phyloP scores from a whole-genome alignment of 169 alveolate genomes.

The Condylostoma magnum region DNA sequence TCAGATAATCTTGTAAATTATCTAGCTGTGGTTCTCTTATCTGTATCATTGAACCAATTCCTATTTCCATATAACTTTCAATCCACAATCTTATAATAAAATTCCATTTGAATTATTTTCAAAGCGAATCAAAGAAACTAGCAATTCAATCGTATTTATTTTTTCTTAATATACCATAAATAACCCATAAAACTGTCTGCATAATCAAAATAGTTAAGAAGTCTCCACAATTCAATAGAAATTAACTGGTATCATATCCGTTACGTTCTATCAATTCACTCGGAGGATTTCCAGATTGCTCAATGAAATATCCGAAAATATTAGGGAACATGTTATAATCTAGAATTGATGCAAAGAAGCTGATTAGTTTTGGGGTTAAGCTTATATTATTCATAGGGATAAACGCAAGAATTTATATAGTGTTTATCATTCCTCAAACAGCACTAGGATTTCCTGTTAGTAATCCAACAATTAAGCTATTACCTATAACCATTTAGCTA shows the following conservation, averaged over 20 bases:
- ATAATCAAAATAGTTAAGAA: background rate
- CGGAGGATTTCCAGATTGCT: background rate
- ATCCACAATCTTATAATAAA: too few relatives aligned
- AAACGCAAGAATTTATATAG: background rate
- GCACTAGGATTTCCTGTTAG: slow-evolving; percentile 17
- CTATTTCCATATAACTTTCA: too few relatives aligned
- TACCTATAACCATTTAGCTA: too few relatives aligned
- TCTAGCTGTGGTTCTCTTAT: too few relatives aligned
- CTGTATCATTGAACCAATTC: too few relatives aligned
- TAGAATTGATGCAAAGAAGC: background rate
- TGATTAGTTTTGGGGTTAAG: background rate
- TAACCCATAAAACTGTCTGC: too few relatives aligned
- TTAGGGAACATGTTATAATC: background rate
- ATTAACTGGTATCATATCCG: background rate
- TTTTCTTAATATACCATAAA: too few relatives aligned
- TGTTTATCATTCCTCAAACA: background rate
- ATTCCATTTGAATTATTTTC: too few relatives aligned
- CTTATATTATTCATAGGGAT: background rate
- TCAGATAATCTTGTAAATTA: too few relatives aligned
- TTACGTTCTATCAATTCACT: background rate
- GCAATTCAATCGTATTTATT: too few relatives aligned
- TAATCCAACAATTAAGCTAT: too few relatives aligned
- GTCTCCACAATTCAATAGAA: background rate
- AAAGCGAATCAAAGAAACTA: too few relatives aligned
- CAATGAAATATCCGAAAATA: background rate